phyloP scores from a whole-genome alignment of 768 basidiomycete genomes.

The Boletus reticuloceps region DNA sequence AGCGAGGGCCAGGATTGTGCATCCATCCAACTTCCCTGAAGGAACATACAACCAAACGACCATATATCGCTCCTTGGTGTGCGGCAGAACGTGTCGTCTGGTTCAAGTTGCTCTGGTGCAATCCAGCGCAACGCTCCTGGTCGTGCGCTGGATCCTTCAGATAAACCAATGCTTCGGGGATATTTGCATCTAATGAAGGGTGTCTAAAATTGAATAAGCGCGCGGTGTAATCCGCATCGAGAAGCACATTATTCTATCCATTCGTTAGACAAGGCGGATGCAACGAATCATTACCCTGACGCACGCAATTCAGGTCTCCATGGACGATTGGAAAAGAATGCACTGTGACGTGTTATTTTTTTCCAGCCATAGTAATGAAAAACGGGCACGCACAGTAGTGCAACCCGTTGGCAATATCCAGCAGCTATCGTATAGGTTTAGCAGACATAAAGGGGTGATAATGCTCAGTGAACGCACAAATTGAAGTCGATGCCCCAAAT shows the following conservation, averaged over 20 bases:
- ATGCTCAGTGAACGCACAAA: constrained; percentile 4
- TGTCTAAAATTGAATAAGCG: constrained; percentile 15
- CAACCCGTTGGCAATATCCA: constrained; percentile 14
- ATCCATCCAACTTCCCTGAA: constrained; percentile 11
- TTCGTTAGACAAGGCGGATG: neutral
- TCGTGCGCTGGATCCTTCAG: too few relatives aligned
- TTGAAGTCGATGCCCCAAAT: neutral
- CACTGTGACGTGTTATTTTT: neutral
- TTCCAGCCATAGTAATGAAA: neutral
- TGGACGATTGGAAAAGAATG: neutral
- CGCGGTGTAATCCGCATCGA: neutral
- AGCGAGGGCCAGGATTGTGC: neutral
- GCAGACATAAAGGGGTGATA: too few relatives aligned
- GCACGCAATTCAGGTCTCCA: neutral
- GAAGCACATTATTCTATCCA: constrained; percentile 13
- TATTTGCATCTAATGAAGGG: too few relatives aligned
- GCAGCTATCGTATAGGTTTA: constrained; percentile 4
- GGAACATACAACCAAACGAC: constrained; percentile 27
- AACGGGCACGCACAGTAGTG: constrained; percentile 6
- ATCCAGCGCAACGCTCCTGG: neutral
- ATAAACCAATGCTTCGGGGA: too few relatives aligned
- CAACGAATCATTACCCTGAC: neutral
- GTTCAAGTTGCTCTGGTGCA: neutral
- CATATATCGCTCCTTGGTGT: constrained; percentile 15
- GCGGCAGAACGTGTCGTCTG: neutral